Evolutionary conservation across 2,329 filamentous ascomycete genomes (phyloP), one percentile per base, ranked within the genome.

Genomic region (Cryphonectria naterciae): DNA sequence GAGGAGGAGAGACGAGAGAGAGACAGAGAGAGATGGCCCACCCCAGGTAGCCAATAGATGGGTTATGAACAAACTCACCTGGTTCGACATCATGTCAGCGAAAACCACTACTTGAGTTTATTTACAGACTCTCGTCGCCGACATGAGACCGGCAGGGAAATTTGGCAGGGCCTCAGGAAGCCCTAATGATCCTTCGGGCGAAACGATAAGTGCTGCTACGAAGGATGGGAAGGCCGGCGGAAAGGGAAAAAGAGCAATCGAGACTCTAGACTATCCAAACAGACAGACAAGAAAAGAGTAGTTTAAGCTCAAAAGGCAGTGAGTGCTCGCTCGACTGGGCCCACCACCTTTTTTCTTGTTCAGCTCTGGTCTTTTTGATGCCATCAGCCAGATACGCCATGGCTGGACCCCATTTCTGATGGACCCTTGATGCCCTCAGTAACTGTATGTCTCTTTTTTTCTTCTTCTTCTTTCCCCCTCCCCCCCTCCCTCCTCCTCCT

Each of bases 1-100:
- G 35, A 37, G 35, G 2, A 56, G 10, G 52, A 32, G n/a, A 56
- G 52, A 28, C 3, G 54, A 19, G 54, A 15, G 5, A 22, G 56
- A 60, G 25, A 58, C n/a, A n/a, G n/a, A n/a, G n/a, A n/a, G n/a
- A n/a, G n/a, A n/a, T 64, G 61, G 43, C 37, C 63, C 28, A 52
- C 63, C 43, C 13, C 8, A 32, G 28, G 46, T 49, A 65, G 28
- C 52, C 41, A 65, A 65, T 35, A 10, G 11, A 62, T 62, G 37
- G 28, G 13, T n/a, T 10, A 62, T 39, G 13, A 28, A 39, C n/a
- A 7, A 37, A 37, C 63, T 65, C 19, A 65, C 63, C 15, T 52
- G 63, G 43, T 35, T 52, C 41, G 63, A 46, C 43, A 65, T 65
- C 41, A 28, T 64, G 61, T 46, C 17, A 49, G 41, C 41, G 63